Evolutionary conservation across 257 asterid genomes (phyloP).

Genomic region (Solanum medicagineum): DNA sequence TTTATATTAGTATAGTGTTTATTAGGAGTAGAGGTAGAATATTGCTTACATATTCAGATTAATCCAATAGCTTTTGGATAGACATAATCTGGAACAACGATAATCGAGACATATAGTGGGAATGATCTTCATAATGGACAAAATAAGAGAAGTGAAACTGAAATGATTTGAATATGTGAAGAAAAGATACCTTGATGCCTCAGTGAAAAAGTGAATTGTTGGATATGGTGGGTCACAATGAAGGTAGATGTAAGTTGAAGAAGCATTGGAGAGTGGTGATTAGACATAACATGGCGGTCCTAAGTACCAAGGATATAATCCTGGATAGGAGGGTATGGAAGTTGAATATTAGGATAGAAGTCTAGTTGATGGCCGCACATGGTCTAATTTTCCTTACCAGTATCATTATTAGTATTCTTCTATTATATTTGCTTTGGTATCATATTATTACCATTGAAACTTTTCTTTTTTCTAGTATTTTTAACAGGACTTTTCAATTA

Average conservation of each 20-base stretch:
- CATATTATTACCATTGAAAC: no score
- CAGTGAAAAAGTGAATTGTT: not conserved
- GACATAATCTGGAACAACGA: no score
- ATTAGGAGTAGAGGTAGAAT: not conserved
- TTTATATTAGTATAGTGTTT: not conserved
- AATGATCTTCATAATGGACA: not conserved
- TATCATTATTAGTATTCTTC: no score
- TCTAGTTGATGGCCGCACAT: not conserved
- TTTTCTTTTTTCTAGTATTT: not conserved
- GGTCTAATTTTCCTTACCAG: no score
- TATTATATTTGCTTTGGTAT: not conserved
- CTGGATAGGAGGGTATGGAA: no score
- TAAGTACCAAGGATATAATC: not conserved
- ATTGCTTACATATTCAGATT: not conserved
- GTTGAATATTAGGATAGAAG: not conserved
- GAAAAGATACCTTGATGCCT: not conserved
- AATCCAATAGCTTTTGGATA: not conserved
- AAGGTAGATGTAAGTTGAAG: not conserved
- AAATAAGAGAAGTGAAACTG: accelerated
- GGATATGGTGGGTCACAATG: not conserved
- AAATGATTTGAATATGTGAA: not conserved
- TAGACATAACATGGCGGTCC: not conserved
- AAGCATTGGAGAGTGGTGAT: no score
- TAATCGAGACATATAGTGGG: not conserved
- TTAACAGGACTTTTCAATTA: no score